A percentile compares a stretch with the other conserved stretches of the same genome.
Evolutionary conservation across 2,329 filamentous ascomycete genomes (phyloP).

Genomic region (Curvularia lunata): DNA sequence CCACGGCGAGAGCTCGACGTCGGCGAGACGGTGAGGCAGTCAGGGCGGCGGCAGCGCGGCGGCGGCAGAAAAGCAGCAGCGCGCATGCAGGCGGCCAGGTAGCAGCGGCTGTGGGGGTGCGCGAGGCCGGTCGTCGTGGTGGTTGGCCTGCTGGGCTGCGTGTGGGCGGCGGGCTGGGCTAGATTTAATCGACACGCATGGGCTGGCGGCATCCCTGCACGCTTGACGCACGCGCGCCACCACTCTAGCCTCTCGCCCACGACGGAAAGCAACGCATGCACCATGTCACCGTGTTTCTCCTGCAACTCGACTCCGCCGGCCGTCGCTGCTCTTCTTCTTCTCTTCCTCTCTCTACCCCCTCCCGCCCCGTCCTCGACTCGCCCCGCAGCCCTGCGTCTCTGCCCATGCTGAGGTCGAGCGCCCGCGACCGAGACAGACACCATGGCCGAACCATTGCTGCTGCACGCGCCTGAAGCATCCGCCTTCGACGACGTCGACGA

Average conservation of each 20-base stretch:
- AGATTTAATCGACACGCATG: conserved; percentile 18
- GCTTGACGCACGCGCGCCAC: conserved; percentile 19
- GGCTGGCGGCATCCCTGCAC: conserved; percentile 7
- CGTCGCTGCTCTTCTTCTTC: conserved; percentile 1
- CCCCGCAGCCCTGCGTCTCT: conserved; percentile 19
- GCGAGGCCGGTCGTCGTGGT: not conserved
- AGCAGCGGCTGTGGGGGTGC: no score
- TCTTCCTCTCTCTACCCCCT: not conserved
- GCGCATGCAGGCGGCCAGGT: no score
- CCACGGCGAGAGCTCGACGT: no score
- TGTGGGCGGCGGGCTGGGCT: not conserved
- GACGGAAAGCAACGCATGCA: conserved; percentile 10
- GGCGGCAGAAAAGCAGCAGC: not conserved
- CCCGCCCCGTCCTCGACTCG: not conserved
- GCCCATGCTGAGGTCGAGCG: conserved; percentile 20
- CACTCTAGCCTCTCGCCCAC: conserved; percentile 16
- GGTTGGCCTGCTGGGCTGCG: not conserved
- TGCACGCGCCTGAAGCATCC: conserved; percentile 15
- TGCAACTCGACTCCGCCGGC: conserved; percentile 6
- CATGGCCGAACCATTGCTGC: conserved; percentile 29
- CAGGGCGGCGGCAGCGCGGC: not conserved
- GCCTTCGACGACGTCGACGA: conserved; percentile 20
- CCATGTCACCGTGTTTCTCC: conserved; percentile 22
- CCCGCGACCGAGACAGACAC: conserved; percentile 12
- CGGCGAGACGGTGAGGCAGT: not conserved